These are phyloP conservation scores for Suillus variegatus DNA, from an alignment of 768 basidiomycete genomes.

Conservation along the genomic window DNA sequence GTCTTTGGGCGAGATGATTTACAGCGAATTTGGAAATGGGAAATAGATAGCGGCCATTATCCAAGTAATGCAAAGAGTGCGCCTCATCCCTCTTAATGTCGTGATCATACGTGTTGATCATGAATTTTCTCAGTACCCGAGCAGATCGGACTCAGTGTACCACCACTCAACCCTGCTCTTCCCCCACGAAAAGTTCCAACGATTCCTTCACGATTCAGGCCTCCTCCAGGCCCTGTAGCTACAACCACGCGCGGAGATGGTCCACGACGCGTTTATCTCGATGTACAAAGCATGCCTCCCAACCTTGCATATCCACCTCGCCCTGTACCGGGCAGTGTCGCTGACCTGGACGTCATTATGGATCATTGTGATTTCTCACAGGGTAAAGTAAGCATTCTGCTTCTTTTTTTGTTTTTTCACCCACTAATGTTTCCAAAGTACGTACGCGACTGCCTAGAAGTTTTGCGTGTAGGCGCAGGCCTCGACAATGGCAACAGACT, in stretches of 20 bases:
- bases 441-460: conserved; percentile 96
- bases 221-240: conserved; percentile 46
- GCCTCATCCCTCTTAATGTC: conserved; percentile 30
- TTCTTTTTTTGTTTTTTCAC: neutral
- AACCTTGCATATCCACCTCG: conserved; percentile 84
- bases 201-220: conserved; percentile 50
- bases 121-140: conserved; percentile 59
- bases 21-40: conserved; percentile 94
- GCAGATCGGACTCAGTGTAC: conserved; percentile 54
- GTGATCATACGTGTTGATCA: conserved; percentile 6
- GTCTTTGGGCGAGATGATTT: conserved; percentile 78
- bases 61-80: conserved; percentile 78
- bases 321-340: conserved; percentile 79
- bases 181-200: conserved; percentile 52
- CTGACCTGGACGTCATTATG: conserved; percentile 89
- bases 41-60: conserved; percentile 91
- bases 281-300: conserved; percentile 61
- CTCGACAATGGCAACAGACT: conserved; percentile 80
- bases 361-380: conserved; percentile 90
- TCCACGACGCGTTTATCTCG: conserved; percentile 75
- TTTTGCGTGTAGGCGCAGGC: conserved; percentile 87
- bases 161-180: conserved; percentile 73
- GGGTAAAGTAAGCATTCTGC: conserved; percentile 53
- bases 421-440: conserved; percentile 50
- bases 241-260: conserved; percentile 73